These are phyloP conservation scores for Diatrype stigma DNA, from an alignment of 2,329 filamentous ascomycete species.

Conservation along the genomic window DNA sequence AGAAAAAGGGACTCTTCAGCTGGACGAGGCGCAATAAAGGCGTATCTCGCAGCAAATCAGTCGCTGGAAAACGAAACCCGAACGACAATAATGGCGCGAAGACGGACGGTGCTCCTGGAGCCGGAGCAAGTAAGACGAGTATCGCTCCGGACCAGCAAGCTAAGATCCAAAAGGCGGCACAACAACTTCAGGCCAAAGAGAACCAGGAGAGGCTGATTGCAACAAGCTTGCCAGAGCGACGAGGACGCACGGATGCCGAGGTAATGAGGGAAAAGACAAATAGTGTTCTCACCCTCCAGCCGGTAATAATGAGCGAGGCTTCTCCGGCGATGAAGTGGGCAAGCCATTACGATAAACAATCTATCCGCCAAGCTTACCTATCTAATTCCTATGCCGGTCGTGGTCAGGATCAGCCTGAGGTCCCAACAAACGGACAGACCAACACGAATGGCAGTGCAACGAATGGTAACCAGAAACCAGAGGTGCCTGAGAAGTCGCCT, in stretches of 20 bases:
- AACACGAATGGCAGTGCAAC: slow-evolving; percentile 17
- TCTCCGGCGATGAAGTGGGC: slow-evolving; percentile 97
- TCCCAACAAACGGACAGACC: slow-evolving; percentile 35
- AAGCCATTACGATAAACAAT: slow-evolving; percentile 86
- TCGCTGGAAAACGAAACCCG: slow-evolving; percentile 57
- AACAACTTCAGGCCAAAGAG: slow-evolving; percentile 69
- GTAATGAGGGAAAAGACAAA: slow-evolving; percentile 70
- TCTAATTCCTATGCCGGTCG: slow-evolving; percentile 68
- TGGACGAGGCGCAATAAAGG: slow-evolving; percentile 69
- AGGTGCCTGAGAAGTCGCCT: slow-evolving; percentile 39
- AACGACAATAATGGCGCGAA: slow-evolving; percentile 39
- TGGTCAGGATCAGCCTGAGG: slow-evolving; percentile 48
- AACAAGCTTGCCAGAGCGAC: slow-evolving; percentile 40
- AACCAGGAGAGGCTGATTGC: slow-evolving; percentile 43
- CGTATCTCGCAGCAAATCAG: slow-evolving; percentile 65
- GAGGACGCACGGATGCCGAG: slow-evolving; percentile 53
- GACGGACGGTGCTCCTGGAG: slow-evolving; percentile 35
- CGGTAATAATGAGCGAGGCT: slow-evolving; percentile 78
- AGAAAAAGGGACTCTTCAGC: slow-evolving; percentile 93
- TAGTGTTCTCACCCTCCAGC: slow-evolving; percentile 85
- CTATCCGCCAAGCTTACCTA: slow-evolving; percentile 81
- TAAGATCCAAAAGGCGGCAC: slow-evolving; percentile 85
- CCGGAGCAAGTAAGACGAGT: slow-evolving; percentile 67
- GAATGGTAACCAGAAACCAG: slow-evolving; percentile 32
- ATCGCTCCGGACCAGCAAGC: slow-evolving; percentile 90